Conservation (phyloP, 352 stramenopile genomes). For the Thalassiosira livingstoniorum region DNA sequence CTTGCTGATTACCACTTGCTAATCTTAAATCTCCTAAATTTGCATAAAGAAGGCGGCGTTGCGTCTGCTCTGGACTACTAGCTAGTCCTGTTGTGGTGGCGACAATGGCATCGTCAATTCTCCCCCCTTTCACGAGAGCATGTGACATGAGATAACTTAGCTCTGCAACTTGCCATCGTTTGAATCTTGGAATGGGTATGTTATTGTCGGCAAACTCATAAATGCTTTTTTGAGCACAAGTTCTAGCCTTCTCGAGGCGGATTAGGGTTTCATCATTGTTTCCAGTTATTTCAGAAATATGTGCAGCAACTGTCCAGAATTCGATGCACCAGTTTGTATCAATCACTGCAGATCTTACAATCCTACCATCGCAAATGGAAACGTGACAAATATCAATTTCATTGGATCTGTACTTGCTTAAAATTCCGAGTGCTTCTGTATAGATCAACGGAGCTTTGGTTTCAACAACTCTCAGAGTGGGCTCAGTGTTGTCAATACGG, state of each 20-base stretch:
- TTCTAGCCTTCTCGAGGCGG: slow-evolving; percentile 3
- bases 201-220: background rate
- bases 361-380: slow-evolving; percentile 12
- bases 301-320: background rate
- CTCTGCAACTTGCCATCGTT: slow-evolving; percentile 21
- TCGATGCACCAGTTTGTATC: background rate
- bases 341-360: background rate
- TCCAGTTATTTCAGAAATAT: background rate
- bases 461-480: background rate
- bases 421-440: background rate
- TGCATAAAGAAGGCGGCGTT: slow-evolving; percentile 4
- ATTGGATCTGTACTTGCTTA: background rate
- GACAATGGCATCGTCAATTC: slow-evolving; percentile 12
- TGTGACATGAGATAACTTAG: slow-evolving; percentile 26
- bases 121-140: slow-evolving; percentile 11
- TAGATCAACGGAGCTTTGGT: background rate
- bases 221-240: background rate
- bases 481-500: slow-evolving; percentile 3
- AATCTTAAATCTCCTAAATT: slow-evolving; percentile 18
- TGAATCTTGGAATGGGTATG: slow-evolving; percentile 3
- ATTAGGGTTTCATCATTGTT: slow-evolving; percentile 5
- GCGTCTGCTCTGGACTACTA: slow-evolving; percentile 5
- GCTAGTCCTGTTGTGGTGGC: slow-evolving; percentile 15
- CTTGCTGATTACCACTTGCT: slow-evolving; percentile 5
- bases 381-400: slow-evolving; percentile 1